Base-by-base conservation (phyloP, 306 rosid genomes). In the Pterocarpus santalinus region DNA sequence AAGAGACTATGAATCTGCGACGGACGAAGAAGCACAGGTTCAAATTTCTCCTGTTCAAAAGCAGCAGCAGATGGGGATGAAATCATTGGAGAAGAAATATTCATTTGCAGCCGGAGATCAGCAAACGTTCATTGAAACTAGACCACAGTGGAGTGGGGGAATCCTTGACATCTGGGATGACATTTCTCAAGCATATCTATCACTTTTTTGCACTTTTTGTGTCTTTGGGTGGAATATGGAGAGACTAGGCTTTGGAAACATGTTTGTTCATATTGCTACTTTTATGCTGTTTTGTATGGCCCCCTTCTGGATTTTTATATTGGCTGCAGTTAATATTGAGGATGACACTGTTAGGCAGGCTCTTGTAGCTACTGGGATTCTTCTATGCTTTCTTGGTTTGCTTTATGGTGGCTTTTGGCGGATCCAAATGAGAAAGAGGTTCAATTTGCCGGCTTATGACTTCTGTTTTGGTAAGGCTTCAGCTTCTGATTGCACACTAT, bases 381-480 rank as follows among this genome's bases (percentile, higher is more conserved):
- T 96, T 84, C 92, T 93, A 6, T 96, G 99, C 76, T 74, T 84
- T 30, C 83, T 96, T 72, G 99, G 99, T 70, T 75, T 94, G 76
- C 92, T 96, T 16, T 96, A 96, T 49, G 99, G 99, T 58, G 99
- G 99, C 41, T 96, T 96, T 87, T 96, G 99, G 99, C 91, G 99
- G 91, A 96, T 96, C 79, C 98, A 86, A 82, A 96, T 96, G 97
- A 92, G 99, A 82, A 93, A 90, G 85, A 88, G 95, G 82, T 95
- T 81, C 88, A 90, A 90, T 67, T 83, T 95, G 84, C 99, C 99
- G n/a, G 3, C 93, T 75, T 93, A 92, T 81, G 35, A 77, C 85
- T 93, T 96, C 82, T 93, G 98, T 81, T 92, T 76, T 62, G 94
- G 97, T 65, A 46, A 87, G 81, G 89, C 94, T 5, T 81, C 94